These are phyloP conservation scores for Gaultheria prostrata DNA, from an alignment of 148 eudicot genomes.

Conservation along the genomic window DNA sequence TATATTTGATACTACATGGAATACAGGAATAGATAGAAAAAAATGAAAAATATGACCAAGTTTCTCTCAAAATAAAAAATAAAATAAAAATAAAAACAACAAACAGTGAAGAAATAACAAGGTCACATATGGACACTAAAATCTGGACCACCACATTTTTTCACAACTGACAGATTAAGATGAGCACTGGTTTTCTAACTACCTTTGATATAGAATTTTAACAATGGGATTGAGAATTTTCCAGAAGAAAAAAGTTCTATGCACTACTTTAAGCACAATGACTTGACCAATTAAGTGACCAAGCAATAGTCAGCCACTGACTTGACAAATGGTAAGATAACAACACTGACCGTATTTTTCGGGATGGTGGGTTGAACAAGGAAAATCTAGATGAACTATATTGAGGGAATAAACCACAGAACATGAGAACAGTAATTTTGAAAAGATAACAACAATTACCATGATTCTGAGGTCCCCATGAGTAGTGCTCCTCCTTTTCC, in stretches of 20 bases:
- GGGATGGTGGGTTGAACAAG: not conserved
- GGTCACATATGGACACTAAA: not conserved
- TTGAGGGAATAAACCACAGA: not conserved
- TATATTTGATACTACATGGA: not conserved
- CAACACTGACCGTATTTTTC: not conserved
- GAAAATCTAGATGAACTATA: not conserved
- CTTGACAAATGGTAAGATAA: not conserved
- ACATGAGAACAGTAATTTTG: not conserved
- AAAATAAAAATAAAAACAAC: not conserved
- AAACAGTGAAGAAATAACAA: not conserved
- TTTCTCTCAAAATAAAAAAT: not conserved
- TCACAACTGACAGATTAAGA: not conserved
- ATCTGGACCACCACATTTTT: not conserved
- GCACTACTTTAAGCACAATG: not conserved
- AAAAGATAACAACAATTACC: conserved; percentile 26
- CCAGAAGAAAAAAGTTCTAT: not conserved
- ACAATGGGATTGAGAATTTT: not conserved
- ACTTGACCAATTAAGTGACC: not conserved
- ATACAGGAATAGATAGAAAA: not conserved
- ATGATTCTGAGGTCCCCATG: conserved; percentile 30
- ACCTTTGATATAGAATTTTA: not conserved
- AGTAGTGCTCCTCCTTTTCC: conserved; percentile 32
- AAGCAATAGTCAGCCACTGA: not conserved
- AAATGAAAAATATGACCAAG: not conserved
- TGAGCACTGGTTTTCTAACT: not conserved